Conservation (phyloP, 257 asterid genomes). For the Gynochthodes officinalis region DNA sequence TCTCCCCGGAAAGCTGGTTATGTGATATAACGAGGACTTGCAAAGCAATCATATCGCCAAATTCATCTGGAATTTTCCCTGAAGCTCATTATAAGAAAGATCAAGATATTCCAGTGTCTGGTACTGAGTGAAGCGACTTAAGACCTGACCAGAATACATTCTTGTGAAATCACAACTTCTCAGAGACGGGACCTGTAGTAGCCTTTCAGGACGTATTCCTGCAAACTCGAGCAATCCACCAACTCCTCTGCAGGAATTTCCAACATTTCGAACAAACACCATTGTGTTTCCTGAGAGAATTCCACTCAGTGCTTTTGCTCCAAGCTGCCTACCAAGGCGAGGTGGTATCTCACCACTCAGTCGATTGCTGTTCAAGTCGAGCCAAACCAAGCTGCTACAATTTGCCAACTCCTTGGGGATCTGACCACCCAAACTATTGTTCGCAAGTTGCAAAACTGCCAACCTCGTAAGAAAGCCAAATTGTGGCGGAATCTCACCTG, state of each 20-base stretch:
- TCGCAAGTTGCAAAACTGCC: constrained; percentile 83
- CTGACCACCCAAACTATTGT: constrained; percentile 71
- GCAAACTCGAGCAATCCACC: constrained; percentile 89
- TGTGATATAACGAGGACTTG: constrained; percentile 83
- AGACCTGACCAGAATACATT: constrained; percentile 77
- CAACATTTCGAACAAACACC: constrained; percentile 81
- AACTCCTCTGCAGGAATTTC: constrained; percentile 89
- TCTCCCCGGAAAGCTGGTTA: constrained; percentile 83
- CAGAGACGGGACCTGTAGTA: constrained; percentile 71
- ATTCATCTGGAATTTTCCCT: constrained; percentile 78
- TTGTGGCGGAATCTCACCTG: constrained; percentile 66
- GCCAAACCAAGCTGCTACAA: constrained; percentile 85
- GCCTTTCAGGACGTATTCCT: constrained; percentile 80
- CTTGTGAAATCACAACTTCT: constrained; percentile 81
- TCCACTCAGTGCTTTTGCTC: constrained; percentile 75
- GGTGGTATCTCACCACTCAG: constrained; percentile 81
- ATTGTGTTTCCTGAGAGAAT: constrained; percentile 83
- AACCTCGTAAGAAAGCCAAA: constrained; percentile 60
- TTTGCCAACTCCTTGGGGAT: constrained; percentile 67
- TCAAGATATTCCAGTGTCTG: constrained; percentile 90
- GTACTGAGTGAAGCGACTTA: constrained; percentile 74
- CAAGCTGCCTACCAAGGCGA: constrained; percentile 74
- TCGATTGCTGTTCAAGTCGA: constrained; percentile 69
- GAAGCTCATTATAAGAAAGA: constrained; percentile 77
- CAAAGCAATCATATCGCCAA: constrained; percentile 88